Conservation (phyloP, 83 land plant species). For the Picea abies region DNA sequence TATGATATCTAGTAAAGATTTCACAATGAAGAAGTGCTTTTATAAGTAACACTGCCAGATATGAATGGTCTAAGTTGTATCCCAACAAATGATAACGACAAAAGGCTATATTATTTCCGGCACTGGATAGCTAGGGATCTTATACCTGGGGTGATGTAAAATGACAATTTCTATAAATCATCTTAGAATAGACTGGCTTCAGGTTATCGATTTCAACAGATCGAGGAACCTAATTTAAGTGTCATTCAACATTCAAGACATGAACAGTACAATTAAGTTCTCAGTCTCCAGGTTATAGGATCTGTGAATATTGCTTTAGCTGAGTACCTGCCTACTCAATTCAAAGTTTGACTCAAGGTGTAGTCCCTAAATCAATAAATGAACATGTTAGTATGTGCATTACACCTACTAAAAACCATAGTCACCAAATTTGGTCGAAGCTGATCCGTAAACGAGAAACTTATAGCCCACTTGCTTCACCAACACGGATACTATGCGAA, state of each 20-base stretch:
- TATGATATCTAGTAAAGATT: neutral
- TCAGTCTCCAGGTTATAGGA: neutral
- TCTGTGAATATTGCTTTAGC: neutral
- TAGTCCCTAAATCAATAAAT: neutral
- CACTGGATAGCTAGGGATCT: neutral
- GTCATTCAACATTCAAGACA: neutral
- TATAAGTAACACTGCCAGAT: neutral
- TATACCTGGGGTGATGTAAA: neutral
- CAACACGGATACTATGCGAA: no score
- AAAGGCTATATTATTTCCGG: neutral
- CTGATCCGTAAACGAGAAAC: no score
- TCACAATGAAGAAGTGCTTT: neutral
- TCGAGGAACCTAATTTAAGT: neutral
- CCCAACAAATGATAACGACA: neutral
- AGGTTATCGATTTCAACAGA: neutral
- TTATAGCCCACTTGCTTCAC: no score
- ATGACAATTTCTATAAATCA: neutral
- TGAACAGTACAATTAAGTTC: neutral
- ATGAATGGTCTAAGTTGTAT: neutral
- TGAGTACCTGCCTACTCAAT: no score
- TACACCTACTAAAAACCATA: no score
- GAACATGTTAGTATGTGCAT: neutral
- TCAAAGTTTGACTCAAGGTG: neutral
- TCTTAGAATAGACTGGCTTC: neutral
- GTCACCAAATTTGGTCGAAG: no score